Percentiles rank a stretch among this genome's conserved stretches.
phyloP scores from a whole-genome alignment of 2,329 filamentous ascomycete genomes.

The Apiospora pterosperma region DNA sequence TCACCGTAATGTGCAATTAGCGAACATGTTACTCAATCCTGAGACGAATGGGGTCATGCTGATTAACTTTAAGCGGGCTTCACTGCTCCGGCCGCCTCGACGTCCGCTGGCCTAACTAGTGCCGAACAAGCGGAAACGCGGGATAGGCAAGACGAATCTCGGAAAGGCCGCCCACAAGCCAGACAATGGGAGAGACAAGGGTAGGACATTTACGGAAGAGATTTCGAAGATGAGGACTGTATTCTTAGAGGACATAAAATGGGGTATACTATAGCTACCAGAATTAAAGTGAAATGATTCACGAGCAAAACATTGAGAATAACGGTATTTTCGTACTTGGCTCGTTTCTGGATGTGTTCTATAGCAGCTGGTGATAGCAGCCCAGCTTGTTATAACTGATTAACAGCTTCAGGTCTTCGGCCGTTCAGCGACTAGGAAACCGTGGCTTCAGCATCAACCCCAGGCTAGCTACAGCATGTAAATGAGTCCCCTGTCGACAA shows the following conservation, averaged over 20 bases:
- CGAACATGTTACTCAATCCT: no score
- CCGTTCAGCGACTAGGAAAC: no score
- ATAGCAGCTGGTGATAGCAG: no score
- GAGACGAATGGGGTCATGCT: neutral
- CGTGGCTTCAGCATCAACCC: no score
- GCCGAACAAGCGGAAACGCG: neutral
- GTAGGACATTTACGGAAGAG: neutral
- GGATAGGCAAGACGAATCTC: no score
- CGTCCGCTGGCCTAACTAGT: neutral
- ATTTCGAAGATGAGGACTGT: neutral
- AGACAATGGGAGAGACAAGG: neutral
- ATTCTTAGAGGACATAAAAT: neutral
- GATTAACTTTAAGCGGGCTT: neutral
- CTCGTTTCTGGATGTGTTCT: no score
- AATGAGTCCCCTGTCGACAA: no score
- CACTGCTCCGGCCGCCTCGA: neutral
- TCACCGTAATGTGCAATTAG: neutral
- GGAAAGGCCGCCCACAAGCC: neutral
- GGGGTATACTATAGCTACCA: neutral
- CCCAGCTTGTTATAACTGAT: no score
- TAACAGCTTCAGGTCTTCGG: no score
- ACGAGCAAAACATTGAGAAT: no score
- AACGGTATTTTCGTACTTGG: no score
- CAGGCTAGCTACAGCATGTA: no score
- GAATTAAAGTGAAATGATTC: neutral